These are phyloP conservation scores for Escallonia herrerae DNA, from an alignment of 129 eudicot species.

Conservation along the genomic window DNA sequence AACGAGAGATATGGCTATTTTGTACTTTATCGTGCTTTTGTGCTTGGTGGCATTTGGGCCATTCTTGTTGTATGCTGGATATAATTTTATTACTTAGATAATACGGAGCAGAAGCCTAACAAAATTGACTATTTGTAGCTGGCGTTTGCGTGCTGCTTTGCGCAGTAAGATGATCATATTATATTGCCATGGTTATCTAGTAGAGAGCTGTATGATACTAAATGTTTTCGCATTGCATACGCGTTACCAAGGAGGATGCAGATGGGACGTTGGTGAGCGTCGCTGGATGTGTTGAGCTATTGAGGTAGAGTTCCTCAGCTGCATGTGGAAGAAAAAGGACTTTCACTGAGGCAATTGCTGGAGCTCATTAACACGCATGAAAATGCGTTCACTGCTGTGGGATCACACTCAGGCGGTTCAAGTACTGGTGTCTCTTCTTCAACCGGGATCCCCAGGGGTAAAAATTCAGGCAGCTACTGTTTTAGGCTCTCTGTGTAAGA, in stretches of 20 bases:
- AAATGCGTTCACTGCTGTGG: conserved; percentile 97
- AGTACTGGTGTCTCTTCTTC: conserved; percentile 90
- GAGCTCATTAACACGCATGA: conserved; percentile 88
- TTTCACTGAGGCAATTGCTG: conserved; percentile 59
- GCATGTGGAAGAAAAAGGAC: conserved; percentile 72
- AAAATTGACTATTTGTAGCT: neutral
- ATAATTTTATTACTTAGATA: neutral
- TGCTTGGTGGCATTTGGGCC: no score
- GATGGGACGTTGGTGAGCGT: conserved; percentile 98
- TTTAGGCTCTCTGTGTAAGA: conserved; percentile 73
- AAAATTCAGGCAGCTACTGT: conserved; percentile 95
- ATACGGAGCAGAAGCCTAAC: neutral
- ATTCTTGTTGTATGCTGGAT: neutral
- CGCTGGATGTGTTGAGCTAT: conserved; percentile 95
- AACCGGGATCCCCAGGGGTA: conserved; percentile 86
- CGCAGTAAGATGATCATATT: neutral
- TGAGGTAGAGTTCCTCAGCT: conserved; percentile 80
- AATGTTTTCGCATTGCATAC: conserved; percentile 40
- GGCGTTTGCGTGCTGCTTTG: no score
- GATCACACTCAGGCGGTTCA: conserved; percentile 99
- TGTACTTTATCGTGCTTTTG: no score
- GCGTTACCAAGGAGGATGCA: conserved; percentile 91
- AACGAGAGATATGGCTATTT: no score
- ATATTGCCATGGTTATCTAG: neutral
- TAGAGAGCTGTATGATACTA: neutral